phyloP scores from a whole-genome alignment of 306 rosid species.

The Dryas octopetala region DNA sequence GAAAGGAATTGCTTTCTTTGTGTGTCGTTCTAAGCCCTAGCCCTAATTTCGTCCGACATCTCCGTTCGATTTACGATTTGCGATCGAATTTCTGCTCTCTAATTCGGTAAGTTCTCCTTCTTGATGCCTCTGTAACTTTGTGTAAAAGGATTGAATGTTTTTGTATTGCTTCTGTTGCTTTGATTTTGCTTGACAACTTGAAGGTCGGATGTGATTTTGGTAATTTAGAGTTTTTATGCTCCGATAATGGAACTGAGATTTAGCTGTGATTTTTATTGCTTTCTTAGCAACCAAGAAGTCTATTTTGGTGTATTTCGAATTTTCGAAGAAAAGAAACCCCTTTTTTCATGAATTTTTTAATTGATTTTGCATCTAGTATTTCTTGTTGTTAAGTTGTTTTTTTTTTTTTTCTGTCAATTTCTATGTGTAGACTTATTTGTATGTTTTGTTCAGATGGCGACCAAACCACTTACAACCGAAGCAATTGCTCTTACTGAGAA shows the following conservation, averaged over 20 bases:
- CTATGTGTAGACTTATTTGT: background rate
- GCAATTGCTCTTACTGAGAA: constrained; percentile 91
- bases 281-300: background rate
- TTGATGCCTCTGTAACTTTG: background rate
- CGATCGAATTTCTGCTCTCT: background rate
- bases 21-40: background rate
- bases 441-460: constrained; percentile 55
- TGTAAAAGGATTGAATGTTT: too few relatives aligned
- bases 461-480: constrained; percentile 69
- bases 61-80: background rate
- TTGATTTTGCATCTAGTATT: background rate
- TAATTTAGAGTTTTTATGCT: constrained; percentile 1
- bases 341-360: background rate
- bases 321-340: background rate
- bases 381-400: background rate
- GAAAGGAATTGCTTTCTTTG: background rate
- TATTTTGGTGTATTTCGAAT: background rate
- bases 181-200: background rate
- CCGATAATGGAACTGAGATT: background rate
- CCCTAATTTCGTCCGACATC: background rate
- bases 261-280: background rate
- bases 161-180: background rate
- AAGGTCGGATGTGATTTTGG: background rate
- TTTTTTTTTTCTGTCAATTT: background rate
- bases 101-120: background rate